Evolutionary conservation across 1,139 yeast species (phyloP), one percentile per base, ranked within the genome.

Genomic region (Yamadazyma sp.): DNA sequence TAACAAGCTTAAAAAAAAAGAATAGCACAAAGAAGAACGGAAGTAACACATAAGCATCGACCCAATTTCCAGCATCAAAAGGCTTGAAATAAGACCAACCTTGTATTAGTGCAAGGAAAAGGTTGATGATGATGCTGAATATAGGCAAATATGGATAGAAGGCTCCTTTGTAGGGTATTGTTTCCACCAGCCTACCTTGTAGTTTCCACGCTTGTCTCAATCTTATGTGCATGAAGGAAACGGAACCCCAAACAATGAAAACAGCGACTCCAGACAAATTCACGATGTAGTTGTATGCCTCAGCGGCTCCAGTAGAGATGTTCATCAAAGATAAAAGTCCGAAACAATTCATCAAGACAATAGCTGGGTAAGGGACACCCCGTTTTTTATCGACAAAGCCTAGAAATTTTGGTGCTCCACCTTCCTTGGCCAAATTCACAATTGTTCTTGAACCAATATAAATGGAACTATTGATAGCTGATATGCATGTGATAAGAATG

Each of bases 21-120:
- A 55, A 59, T 12, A 66, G 37, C 5, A 80, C 50, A 28, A 68
- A 62, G 44, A 79, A 81, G 32, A 81, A 63, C 3, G 88, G 87
- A 22, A 83, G 56, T 48, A 83, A 61, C 42, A 83, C 73, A 53
- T 83, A 83, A 4, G 83, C 79, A 55, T 81, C 88, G 31, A 83
- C 81, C 57, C 81, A 83, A 44, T 70, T 66, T 23, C 73, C 79
- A 5, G 79, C 82, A 40, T 69, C 67, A 50, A 80, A 83, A 0
- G 89, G 88, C 40, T 69, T 68, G 49, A 83, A 75, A 33, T 73
- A 67, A 1, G 83, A 66, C 87, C 88, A 83, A 2, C 88, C 86
- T 57, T 83, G 88, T 26, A 83, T 77, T 18, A 83, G 58, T 2
- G 78, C 82, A 46, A 83, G 64, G 43, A 82, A 72, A 2, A 69